A percentile compares a stretch with the other conserved stretches of the same genome.
Conservation (phyloP, 768 basidiomycete genomes). For the Russula compacta region DNA sequence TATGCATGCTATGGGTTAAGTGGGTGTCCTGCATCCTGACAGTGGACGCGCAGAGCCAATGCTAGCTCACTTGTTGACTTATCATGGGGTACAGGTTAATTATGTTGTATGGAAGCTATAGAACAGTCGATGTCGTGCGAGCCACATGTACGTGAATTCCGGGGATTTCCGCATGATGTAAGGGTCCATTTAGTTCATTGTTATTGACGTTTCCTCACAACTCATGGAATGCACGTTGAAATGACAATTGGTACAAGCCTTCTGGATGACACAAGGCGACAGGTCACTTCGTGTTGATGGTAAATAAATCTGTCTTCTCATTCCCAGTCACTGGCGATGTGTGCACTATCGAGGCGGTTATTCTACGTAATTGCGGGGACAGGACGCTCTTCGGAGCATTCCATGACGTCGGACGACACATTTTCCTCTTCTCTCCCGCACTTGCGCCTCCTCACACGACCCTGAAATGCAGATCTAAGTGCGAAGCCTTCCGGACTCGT, state of each 20-base stretch:
- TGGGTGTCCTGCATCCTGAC: too few relatives aligned
- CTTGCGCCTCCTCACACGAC: background rate
- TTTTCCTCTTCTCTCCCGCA: background rate
- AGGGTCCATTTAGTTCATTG: too few relatives aligned
- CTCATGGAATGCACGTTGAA: background rate
- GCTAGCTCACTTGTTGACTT: background rate
- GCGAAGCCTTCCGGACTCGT: constrained; percentile 6
- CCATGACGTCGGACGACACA: background rate
- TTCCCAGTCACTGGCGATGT: background rate
- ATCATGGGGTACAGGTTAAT: too few relatives aligned
- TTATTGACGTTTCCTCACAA: too few relatives aligned
- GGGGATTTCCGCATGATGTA: too few relatives aligned
- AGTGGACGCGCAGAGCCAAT: background rate
- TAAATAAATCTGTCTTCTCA: background rate
- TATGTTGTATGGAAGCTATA: background rate
- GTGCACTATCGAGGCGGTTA: background rate
- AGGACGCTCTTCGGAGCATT: constrained; percentile 7
- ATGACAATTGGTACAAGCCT: background rate
- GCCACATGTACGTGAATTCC: too few relatives aligned
- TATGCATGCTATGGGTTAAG: too few relatives aligned
- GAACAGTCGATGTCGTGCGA: background rate
- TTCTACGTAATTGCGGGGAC: constrained; percentile 12
- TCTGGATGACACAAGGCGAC: background rate
- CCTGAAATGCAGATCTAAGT: background rate
- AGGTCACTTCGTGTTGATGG: too few relatives aligned